Evolutionary conservation across 352 stramenopile species (phyloP).

Genomic region (Pythium phragmiticola): DNA sequence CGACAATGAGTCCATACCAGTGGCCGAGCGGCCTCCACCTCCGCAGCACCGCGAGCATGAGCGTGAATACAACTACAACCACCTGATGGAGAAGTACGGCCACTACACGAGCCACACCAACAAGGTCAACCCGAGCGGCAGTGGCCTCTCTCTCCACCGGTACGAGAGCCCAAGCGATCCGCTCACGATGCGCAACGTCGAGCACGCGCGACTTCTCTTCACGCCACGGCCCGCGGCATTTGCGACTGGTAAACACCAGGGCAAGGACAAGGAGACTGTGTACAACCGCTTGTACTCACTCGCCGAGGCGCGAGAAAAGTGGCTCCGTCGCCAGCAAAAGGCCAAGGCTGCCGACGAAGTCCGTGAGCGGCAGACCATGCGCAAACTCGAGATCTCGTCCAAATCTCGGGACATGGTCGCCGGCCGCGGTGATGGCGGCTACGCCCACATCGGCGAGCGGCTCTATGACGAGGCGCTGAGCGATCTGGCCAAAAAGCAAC

Average conservation of each 20-base stretch:
- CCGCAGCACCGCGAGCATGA: constrained; percentile 35
- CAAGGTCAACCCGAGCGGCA: constrained; percentile 39
- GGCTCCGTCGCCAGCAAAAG: constrained; percentile 69
- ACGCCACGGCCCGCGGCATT: constrained; percentile 17
- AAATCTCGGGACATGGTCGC: constrained; percentile 64
- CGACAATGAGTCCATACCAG: background rate
- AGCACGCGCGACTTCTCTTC: constrained; percentile 31
- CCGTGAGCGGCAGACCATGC: constrained; percentile 37
- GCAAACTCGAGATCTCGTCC: constrained; percentile 51
- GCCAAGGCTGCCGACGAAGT: constrained; percentile 56
- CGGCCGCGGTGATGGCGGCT: constrained; percentile 47
- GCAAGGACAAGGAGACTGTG: constrained; percentile 42
- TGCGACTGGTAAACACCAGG: constrained; percentile 2
- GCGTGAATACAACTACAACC: constrained; percentile 69
- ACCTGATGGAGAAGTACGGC: constrained; percentile 72
- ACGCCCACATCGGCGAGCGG: constrained; percentile 65
- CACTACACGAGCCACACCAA: constrained; percentile 69
- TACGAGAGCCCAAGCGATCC: constrained; percentile 20
- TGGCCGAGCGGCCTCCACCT: background rate
- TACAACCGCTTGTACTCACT: constrained; percentile 70
- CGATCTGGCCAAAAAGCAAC: constrained; percentile 65
- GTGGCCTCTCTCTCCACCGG: background rate
- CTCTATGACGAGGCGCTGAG: constrained; percentile 71
- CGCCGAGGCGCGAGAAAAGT: constrained; percentile 70
- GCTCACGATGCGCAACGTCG: constrained; percentile 37